phyloP scores from a whole-genome alignment of 805 yeast species.

The Cyberlindnera japonica region DNA sequence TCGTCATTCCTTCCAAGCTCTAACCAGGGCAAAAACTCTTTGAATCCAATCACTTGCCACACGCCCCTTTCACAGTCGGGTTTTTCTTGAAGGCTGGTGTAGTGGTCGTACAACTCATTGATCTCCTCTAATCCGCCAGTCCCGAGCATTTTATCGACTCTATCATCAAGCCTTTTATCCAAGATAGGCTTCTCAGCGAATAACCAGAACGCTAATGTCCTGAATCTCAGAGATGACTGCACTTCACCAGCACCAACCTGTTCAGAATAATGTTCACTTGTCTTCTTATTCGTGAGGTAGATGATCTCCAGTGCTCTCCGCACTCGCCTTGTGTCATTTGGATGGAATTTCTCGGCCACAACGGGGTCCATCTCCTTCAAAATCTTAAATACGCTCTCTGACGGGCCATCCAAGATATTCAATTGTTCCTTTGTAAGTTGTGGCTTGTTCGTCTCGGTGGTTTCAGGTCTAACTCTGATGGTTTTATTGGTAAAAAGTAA shows the following conservation, averaged over 20 bases:
- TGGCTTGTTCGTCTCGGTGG: conserved; percentile 7
- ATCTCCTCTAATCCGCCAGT: conserved; percentile 72
- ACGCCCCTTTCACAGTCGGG: conserved; percentile 70
- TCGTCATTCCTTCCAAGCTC: conserved; percentile 22
- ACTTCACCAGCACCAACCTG: conserved; percentile 46
- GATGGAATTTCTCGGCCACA: conserved; percentile 82
- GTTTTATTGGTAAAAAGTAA: conserved; percentile 69
- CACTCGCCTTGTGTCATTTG: conserved; percentile 78
- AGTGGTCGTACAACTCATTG: conserved; percentile 48
- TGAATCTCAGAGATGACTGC: conserved; percentile 51
- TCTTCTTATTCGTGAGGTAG: conserved; percentile 57
- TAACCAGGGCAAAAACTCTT: conserved; percentile 79
- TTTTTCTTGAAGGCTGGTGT: conserved; percentile 29
- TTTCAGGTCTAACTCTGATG: conserved; percentile 34
- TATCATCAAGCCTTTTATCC: conserved; percentile 58
- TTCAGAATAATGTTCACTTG: conserved; percentile 65
- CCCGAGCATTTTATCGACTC: conserved; percentile 83
- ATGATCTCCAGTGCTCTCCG: conserved; percentile 78
- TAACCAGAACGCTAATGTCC: conserved; percentile 77
- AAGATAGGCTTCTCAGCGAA: conserved; percentile 60
- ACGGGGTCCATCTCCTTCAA: conserved; percentile 61
- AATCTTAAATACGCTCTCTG: conserved; percentile 44
- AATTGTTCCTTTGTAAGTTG: conserved; percentile 32
- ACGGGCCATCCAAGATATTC: conserved; percentile 52
- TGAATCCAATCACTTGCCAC: conserved; percentile 94